Percentiles rank a stretch among this genome's conserved stretches.
Evolutionary conservation across 2,329 filamentous ascomycete species (phyloP).

Genomic region (Ophiocordyceps robertsii): DNA sequence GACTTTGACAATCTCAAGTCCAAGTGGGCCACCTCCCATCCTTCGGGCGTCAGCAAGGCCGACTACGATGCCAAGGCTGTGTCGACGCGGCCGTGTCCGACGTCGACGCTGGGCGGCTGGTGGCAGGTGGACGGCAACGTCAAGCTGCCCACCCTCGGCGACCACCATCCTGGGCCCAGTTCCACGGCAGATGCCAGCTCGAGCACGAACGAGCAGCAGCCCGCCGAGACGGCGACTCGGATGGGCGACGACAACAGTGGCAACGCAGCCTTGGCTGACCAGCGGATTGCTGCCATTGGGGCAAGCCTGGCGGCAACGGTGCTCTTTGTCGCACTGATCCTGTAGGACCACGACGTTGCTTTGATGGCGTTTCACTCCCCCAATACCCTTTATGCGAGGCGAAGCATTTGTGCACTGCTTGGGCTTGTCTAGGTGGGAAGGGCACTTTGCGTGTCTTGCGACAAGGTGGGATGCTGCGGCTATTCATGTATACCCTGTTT

Average conservation of each 20-base stretch:
- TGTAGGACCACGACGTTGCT: slow-evolving; percentile 2
- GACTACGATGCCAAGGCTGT: slow-evolving; percentile 50
- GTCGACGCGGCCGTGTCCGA: slow-evolving; percentile 56
- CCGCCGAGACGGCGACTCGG: not conserved
- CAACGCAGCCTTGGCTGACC: slow-evolving; percentile 5
- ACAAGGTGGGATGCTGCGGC: too few relatives aligned
- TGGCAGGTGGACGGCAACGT: slow-evolving; percentile 65
- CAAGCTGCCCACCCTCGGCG: slow-evolving; percentile 54
- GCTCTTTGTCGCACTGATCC: slow-evolving; percentile 5
- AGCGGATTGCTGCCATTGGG: slow-evolving; percentile 5
- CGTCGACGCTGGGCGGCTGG: slow-evolving; percentile 57
- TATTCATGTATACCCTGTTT: too few relatives aligned
- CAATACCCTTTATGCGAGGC: too few relatives aligned
- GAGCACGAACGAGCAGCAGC: not conserved
- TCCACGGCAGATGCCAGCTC: slow-evolving; percentile 5
- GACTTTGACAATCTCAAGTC: slow-evolving; percentile 68
- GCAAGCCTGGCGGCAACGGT: slow-evolving; percentile 5
- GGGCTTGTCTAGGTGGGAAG: too few relatives aligned
- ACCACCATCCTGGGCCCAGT: slow-evolving; percentile 14
- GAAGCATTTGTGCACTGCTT: too few relatives aligned
- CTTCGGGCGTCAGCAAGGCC: slow-evolving; percentile 52
- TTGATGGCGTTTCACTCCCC: too few relatives aligned
- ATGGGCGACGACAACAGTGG: slow-evolving; percentile 4
- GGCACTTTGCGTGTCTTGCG: too few relatives aligned
- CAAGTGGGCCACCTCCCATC: slow-evolving; percentile 61